These are phyloP conservation scores for Naematelia encephala DNA, from an alignment of 768 basidiomycete genomes.

Conservation along the genomic window DNA sequence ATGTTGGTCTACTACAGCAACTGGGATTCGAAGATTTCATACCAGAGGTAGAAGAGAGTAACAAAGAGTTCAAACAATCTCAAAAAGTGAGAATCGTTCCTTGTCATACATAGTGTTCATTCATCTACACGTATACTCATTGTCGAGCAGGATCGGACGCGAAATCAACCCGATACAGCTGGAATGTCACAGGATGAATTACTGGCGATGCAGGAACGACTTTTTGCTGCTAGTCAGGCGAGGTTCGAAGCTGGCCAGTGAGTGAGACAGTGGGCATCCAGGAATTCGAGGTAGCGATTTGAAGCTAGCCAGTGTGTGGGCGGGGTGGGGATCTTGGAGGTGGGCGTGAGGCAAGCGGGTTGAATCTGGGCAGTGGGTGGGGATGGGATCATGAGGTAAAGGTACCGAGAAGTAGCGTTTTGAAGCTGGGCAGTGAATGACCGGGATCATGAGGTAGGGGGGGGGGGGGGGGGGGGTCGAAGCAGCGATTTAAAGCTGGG, in stretches of 20 bases:
- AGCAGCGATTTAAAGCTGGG: no score
- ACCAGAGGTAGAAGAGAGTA: constrained; percentile 81
- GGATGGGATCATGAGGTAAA: no score
- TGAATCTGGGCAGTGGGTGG: no score
- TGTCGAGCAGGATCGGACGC: constrained; percentile 34
- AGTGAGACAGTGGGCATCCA: neutral
- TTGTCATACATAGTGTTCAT: neutral
- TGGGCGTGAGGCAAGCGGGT: no score
- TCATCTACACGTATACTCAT: constrained; percentile 4
- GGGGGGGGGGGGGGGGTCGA: no score
- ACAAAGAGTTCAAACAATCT: constrained; percentile 94
- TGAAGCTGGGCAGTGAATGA: no score
- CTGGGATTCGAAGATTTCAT: constrained; percentile 91
- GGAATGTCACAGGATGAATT: constrained; percentile 91
- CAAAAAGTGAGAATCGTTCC: constrained; percentile 75
- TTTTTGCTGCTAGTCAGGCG: constrained; percentile 83
- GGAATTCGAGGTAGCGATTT: no score
- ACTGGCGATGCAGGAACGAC: constrained; percentile 75
- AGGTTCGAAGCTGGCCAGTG: constrained; percentile 48
- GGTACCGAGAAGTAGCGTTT: no score
- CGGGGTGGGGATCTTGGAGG: no score
- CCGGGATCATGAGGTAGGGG: no score
- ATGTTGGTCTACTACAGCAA: constrained; percentile 63
- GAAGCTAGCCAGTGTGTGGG: no score
- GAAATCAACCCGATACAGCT: constrained; percentile 58